Evolutionary conservation across 176 grass and related monocot genomes (phyloP).

Genomic region (Musa beccarii): DNA sequence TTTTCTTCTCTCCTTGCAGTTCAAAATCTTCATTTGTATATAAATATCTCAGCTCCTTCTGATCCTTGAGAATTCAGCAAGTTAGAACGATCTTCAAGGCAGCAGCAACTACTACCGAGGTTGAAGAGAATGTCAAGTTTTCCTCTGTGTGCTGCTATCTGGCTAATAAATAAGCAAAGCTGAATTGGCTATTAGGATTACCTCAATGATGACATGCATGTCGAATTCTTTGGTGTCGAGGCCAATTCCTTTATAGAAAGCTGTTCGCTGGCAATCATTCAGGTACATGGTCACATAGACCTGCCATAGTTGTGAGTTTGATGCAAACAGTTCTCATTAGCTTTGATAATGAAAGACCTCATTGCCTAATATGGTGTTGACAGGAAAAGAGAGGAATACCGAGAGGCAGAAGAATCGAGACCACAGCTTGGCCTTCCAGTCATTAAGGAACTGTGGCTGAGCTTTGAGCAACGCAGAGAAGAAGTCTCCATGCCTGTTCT

Average conservation of each 20-base stretch:
- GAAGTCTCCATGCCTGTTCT: slow-evolving; percentile 94
- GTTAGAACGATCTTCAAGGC: background rate
- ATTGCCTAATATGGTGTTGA: no score
- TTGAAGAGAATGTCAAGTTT: no score
- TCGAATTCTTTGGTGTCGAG: slow-evolving; percentile 93
- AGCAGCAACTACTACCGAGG: no score
- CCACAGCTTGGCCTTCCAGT: slow-evolving; percentile 99
- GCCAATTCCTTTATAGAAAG: slow-evolving; percentile 89
- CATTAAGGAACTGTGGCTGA: slow-evolving; percentile 89
- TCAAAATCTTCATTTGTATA: no score
- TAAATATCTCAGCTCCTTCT: background rate
- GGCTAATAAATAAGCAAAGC: background rate
- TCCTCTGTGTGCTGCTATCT: background rate
- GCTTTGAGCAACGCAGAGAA: slow-evolving; percentile 87
- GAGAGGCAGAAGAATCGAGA: slow-evolving; percentile 78
- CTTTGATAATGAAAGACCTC: no score
- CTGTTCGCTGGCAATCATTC: slow-evolving; percentile 80
- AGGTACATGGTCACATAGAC: slow-evolving; percentile 99
- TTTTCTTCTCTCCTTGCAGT: no score
- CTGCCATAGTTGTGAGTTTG: slow-evolving; percentile 23
- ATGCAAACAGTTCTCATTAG: no score
- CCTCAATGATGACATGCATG: slow-evolving; percentile 99
- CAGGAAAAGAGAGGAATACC: background rate
- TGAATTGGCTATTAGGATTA: slow-evolving; percentile 4
- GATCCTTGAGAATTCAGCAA: slow-evolving; percentile 8